phyloP scores from a whole-genome alignment of 208 protist genomes.

The Leishmania major region DNA sequence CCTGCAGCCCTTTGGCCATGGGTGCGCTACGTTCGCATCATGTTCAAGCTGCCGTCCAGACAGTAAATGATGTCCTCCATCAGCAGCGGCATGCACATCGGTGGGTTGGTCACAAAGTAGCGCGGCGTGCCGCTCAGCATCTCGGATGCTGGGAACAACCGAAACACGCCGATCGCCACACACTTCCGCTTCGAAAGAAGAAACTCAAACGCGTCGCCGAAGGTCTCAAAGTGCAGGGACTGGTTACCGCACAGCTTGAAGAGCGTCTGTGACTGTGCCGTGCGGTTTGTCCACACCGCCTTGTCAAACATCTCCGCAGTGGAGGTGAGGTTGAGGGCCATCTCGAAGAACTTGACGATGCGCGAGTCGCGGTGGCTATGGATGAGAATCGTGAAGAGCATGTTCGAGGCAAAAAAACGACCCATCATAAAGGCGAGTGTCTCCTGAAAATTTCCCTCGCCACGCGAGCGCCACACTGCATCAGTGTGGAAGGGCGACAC shows the following conservation, averaged over 20 bases:
- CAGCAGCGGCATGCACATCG: constrained; percentile 64
- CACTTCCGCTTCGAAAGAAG: constrained; percentile 68
- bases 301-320: constrained; percentile 73
- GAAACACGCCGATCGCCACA: constrained; percentile 85
- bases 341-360: constrained; percentile 81
- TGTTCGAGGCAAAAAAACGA: constrained; percentile 86
- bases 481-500: constrained; percentile 84
- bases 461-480: constrained; percentile 66
- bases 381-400: constrained; percentile 82
- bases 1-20: neutral
- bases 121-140: constrained; percentile 58
- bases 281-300: constrained; percentile 51
- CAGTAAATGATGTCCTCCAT: constrained; percentile 89
- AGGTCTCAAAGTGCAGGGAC: constrained; percentile 71
- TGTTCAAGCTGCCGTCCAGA: constrained; percentile 41
- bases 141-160: constrained; percentile 69
- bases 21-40: neutral
- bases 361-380: constrained; percentile 77
- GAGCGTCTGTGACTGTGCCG: constrained; percentile 50
- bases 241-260: constrained; percentile 84
- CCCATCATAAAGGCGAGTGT: constrained; percentile 91
- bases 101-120: constrained; percentile 89
- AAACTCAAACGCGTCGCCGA: constrained; percentile 82
- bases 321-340: constrained; percentile 69
- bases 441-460: constrained; percentile 84